These are phyloP conservation scores for Ustilago curta DNA, from an alignment of 1,284 basidiomycete genomes.

Conservation along the genomic window DNA sequence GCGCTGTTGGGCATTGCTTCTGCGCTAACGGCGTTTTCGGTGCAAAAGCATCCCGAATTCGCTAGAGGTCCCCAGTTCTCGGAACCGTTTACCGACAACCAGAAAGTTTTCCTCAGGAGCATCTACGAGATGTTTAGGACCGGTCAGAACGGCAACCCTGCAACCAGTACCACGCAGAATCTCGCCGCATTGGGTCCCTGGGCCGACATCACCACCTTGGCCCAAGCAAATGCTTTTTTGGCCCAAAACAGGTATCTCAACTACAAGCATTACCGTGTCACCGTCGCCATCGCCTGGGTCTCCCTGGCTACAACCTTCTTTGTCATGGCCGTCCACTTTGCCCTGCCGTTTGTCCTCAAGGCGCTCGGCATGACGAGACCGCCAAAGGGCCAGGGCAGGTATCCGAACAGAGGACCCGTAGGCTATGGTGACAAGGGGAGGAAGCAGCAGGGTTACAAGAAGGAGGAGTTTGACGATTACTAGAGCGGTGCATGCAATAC, in stretches of 20 bases:
- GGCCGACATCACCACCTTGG: conserved; percentile 40
- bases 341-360: conserved; percentile 51
- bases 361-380: conserved; percentile 53
- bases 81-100: conserved; percentile 45
- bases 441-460: conserved; percentile 14
- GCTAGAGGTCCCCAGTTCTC: conserved; percentile 26
- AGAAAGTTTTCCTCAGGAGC: conserved; percentile 39
- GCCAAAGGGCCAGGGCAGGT: conserved; percentile 31
- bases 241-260: conserved; percentile 48
- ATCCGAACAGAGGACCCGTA: conserved; percentile 10
- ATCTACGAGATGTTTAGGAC: conserved; percentile 40
- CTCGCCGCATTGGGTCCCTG: conserved; percentile 25
- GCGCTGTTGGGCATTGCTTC: conserved; percentile 49
- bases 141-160: conserved; percentile 26
- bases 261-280: conserved; percentile 50
- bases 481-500: too few species aligned
- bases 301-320: conserved; percentile 56
- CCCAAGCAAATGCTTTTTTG: conserved; percentile 47
- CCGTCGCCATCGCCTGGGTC: conserved; percentile 55
- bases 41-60: conserved; percentile 47
- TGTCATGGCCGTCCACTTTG: conserved; percentile 62
- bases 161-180: conserved; percentile 33
- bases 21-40: conserved; percentile 51
- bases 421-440: conserved; percentile 37
- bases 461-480: conserved; percentile 29